Evolutionary conservation across 1,139 yeast species (phyloP).

Genomic region (Pichia sp.): DNA sequence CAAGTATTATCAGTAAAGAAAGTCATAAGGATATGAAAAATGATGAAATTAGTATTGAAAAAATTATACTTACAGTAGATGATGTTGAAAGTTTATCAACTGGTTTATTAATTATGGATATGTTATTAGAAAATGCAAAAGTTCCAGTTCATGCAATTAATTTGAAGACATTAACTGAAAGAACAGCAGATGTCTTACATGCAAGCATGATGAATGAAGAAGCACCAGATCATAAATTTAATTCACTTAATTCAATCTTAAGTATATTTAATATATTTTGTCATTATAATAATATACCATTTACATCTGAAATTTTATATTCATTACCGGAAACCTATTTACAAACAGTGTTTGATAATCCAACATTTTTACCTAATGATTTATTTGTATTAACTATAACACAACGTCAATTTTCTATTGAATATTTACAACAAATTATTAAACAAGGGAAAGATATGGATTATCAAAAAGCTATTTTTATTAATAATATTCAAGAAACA

Average conservation of each 20-base stretch:
- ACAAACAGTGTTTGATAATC: conserved; percentile 20
- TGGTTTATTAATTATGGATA: conserved; percentile 24
- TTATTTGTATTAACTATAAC: conserved; percentile 22
- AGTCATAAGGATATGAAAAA: not conserved
- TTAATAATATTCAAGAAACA: conserved; percentile 24
- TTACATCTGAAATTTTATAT: conserved; percentile 47
- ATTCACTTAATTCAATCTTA: conserved; percentile 35
- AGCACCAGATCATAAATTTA: conserved; percentile 15
- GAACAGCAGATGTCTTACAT: conserved; percentile 63
- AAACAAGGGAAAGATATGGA: conserved; percentile 11
- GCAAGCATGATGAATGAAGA: conserved; percentile 39
- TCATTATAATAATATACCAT: conserved; percentile 43
- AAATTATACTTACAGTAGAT: conserved; percentile 24
- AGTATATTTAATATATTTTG: conserved; percentile 51
- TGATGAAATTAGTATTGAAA: conserved; percentile 16
- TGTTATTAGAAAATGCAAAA: conserved; percentile 21
- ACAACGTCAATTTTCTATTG: conserved; percentile 18
- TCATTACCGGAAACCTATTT: conserved; percentile 37
- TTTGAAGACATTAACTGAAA: conserved; percentile 52
- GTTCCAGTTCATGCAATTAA: conserved; percentile 49
- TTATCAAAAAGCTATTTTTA: conserved; percentile 21
- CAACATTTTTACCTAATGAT: conserved; percentile 17
- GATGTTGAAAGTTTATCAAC: conserved; percentile 26
- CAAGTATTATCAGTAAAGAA: not conserved
- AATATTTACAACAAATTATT: conserved; percentile 13